phyloP scores from a whole-genome alignment of 148 eudicot species.

The Gaultheria prostrata region DNA sequence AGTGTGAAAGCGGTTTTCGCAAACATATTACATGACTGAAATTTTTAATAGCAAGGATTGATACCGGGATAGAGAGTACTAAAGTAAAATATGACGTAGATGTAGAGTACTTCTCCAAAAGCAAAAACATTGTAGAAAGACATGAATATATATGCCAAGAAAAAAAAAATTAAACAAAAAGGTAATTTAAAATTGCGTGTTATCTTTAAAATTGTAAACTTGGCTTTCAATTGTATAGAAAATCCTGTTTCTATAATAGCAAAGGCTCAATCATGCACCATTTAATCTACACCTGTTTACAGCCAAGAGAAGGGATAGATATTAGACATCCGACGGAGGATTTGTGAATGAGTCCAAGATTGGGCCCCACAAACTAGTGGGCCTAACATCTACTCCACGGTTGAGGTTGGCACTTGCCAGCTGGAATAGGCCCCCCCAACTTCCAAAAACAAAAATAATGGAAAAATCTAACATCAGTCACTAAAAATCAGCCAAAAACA shows the following conservation, averaged over 20 bases:
- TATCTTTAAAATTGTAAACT: no score
- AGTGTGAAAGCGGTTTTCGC: neutral
- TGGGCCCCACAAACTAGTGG: neutral
- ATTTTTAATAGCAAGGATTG: neutral
- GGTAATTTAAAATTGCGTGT: no score
- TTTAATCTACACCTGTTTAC: neutral
- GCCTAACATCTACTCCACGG: neutral
- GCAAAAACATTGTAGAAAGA: no score
- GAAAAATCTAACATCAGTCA: no score
- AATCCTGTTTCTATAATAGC: neutral
- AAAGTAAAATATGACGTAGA: neutral
- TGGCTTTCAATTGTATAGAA: neutral
- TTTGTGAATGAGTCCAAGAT: neutral
- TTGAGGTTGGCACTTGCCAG: neutral
- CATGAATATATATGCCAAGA: neutral
- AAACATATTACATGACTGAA: neutral
- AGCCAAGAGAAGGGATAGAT: neutral
- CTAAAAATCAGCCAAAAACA: no score
- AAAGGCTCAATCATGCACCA: neutral
- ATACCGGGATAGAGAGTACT: neutral
- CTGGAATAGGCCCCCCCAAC: neutral
- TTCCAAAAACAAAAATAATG: neutral
- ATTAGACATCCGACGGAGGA: neutral
- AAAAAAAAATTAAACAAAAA: no score
- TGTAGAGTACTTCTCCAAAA: neutral